Base-by-base conservation (phyloP, 257 asterid genomes). In the Leonotis leonurus region DNA sequence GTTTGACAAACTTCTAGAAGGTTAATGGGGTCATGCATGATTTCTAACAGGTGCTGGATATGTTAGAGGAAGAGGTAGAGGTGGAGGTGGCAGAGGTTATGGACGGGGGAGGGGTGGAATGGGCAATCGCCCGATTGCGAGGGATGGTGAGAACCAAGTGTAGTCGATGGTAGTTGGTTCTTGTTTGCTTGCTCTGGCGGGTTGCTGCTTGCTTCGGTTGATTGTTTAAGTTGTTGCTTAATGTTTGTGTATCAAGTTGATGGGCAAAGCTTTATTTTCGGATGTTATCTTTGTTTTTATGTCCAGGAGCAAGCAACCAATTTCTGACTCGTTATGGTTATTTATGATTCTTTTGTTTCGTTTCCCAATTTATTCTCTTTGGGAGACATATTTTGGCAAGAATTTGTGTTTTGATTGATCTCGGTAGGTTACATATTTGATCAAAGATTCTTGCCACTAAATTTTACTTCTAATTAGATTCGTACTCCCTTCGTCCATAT, bases 31-130 rank as follows among this genome's bases (percentile, higher is more conserved):
- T 16, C 4, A 7, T 45, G 22, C n/a, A n/a, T 3, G 2, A 37
- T 30, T 25, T 41, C 9, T 66, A 35, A 35, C 68, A 90, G 97
- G 86, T 62, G 70, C 80, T 78, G 96, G 86, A 51, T 85, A 81
- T 72, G 94, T n/a, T n/a, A n/a, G n/a, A n/a, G n/a, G 87, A 56
- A 70, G 95, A 70, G 89, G 92, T 25, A 74, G 97, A 70, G 94
- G 95, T 27, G 84, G 84, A 29, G 80, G 86, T 18, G 90, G 92
- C 60, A 69, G 86, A 58, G 86, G 82, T 29, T 80, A 77, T 20
- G 86, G 88, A 0, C 81, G 80, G 8, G 93, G 87, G 1, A 81
- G 83, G 46, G 86, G 81, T 62, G 75, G 83, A 68, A 75, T 75
- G 87, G 86, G 80, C 9, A 37, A 62, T 20, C 80, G 79, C 24